These are phyloP conservation scores for Vachellia collinsii DNA, from an alignment of 306 rosid species.

Conservation along the genomic window DNA sequence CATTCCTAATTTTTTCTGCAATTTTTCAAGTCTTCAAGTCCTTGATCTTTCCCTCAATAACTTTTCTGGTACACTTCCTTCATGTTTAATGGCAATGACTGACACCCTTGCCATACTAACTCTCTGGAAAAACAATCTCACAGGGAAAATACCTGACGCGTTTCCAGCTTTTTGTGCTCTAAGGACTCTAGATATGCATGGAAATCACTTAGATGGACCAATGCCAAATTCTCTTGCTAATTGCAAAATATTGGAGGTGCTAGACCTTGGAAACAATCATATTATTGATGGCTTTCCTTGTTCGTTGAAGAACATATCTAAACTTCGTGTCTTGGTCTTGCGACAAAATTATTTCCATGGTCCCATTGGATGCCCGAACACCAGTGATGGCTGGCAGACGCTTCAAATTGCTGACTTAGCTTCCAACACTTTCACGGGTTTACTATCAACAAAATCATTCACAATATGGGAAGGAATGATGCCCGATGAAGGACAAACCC, in stretches of 20 bases:
- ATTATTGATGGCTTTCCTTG: slow-evolving; percentile 42
- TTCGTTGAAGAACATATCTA: slow-evolving; percentile 41
- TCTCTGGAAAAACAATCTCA: slow-evolving; percentile 42
- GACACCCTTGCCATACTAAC: slow-evolving; percentile 38
- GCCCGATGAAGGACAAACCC: no score
- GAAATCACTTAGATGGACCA: slow-evolving; percentile 35
- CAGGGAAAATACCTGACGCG: slow-evolving; percentile 21
- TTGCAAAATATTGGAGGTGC: slow-evolving; percentile 37
- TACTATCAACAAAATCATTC: slow-evolving; percentile 38
- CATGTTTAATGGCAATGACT: slow-evolving; percentile 31
- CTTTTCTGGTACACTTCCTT: slow-evolving; percentile 42
- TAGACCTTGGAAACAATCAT: slow-evolving; percentile 45
- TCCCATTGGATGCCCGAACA: slow-evolving; percentile 34
- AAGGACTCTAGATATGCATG: slow-evolving; percentile 44
- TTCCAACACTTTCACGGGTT: slow-evolving; percentile 45
- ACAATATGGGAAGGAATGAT: slow-evolving; percentile 44
- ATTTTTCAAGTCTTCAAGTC: slow-evolving; percentile 37
- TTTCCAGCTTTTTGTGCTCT: slow-evolving; percentile 39
- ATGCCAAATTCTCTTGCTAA: slow-evolving; percentile 53
- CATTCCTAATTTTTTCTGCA: slow-evolving; percentile 50
- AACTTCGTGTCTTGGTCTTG: slow-evolving; percentile 48
- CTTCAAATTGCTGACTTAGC: slow-evolving; percentile 60
- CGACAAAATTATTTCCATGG: slow-evolving; percentile 46
- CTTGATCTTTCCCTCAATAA: slow-evolving; percentile 54
- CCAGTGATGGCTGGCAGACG: slow-evolving; percentile 32